These are phyloP conservation scores for Rutstroemia sp. DNA, from an alignment of 2,329 filamentous ascomycete species.

Conservation along the genomic window DNA sequence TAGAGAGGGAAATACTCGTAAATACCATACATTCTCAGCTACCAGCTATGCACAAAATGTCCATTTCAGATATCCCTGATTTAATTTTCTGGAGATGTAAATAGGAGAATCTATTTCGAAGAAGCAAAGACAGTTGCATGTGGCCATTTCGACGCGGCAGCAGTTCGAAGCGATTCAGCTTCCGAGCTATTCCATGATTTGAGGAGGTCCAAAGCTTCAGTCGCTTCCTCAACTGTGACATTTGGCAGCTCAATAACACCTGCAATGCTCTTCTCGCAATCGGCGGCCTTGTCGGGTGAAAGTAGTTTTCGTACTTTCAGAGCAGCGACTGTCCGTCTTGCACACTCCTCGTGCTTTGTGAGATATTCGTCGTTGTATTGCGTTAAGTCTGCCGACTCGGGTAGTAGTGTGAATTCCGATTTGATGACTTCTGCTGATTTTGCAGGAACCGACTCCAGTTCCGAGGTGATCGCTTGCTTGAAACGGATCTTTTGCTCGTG, in stretches of 20 bases:
- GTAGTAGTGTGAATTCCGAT: constrained; percentile 55
- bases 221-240: constrained; percentile 48
- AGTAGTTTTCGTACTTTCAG: constrained; percentile 53
- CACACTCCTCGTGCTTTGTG: constrained; percentile 52
- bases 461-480: constrained; percentile 51
- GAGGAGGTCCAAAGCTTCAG: constrained; percentile 43
- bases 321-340: constrained; percentile 54
- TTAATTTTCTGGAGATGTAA: background rate
- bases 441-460: constrained; percentile 51
- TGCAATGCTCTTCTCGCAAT: constrained; percentile 56
- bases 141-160: constrained; percentile 40
- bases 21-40: too few species aligned
- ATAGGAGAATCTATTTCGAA: background rate
- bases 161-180: constrained; percentile 40
- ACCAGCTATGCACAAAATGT: too few species aligned
- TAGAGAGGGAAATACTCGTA: too few species aligned
- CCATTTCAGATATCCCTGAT: background rate
- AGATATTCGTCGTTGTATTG: constrained; percentile 62
- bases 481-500: constrained; percentile 69
- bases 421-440: constrained; percentile 65
- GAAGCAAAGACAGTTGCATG: constrained; percentile 20
- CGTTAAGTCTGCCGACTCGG: constrained; percentile 49
- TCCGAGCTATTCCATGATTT: constrained; percentile 43
- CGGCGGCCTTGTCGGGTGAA: constrained; percentile 45
- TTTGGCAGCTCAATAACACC: constrained; percentile 45